Evolutionary conservation across 2,329 filamentous ascomycete species (phyloP), one percentile per base, ranked within the genome.

Genomic region (Neocucurbitaria cava): DNA sequence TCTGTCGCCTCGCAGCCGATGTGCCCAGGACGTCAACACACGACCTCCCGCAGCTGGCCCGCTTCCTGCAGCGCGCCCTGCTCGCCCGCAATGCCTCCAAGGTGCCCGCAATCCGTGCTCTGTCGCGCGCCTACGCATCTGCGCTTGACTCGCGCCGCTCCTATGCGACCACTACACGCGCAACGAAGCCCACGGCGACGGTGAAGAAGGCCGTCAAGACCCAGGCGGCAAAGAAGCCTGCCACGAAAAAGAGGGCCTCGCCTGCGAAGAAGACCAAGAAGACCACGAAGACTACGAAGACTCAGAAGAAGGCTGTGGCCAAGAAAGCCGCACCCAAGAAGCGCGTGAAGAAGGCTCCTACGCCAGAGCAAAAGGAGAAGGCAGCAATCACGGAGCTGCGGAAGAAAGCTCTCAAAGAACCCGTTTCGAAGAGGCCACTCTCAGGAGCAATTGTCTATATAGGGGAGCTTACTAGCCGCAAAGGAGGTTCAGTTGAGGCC

Each of bases 391-490:
- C 52, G 21, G 64, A 70, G n/a, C 64, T 78, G 41, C 77, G 76
- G 59, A 64, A 65, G 58, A 62, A 57, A 39, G 78, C 78, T 2
- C 68, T 81, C 41, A 58, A 59, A 18, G 70, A 71, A 33, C 78
- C 78, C 4, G 31, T 56, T 1, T 6, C 17, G 3, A 36, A 17
- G 20, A 23, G 15, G 10, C 0, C 24, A 2, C 0, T 61, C 2
- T 61, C 46, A 17, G 66, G 71, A 20, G 75, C 64, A 54, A 51
- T 52, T 5, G 52, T 62, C 17, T 78, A 68, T 61, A 23, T 70
- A 2, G 24, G 43, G 20, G 75, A 78, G 15, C 18, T 18, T 13
- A 13, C 20, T 17, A 13, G 28, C 1, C 3, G 38, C 20, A 64
- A 63, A 31, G 45, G 26, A 8, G 11, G 28, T 7, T 10, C 6